Evolutionary conservation across 352 stramenopile species (phyloP).

Genomic region (Globisporangium nodosum): DNA sequence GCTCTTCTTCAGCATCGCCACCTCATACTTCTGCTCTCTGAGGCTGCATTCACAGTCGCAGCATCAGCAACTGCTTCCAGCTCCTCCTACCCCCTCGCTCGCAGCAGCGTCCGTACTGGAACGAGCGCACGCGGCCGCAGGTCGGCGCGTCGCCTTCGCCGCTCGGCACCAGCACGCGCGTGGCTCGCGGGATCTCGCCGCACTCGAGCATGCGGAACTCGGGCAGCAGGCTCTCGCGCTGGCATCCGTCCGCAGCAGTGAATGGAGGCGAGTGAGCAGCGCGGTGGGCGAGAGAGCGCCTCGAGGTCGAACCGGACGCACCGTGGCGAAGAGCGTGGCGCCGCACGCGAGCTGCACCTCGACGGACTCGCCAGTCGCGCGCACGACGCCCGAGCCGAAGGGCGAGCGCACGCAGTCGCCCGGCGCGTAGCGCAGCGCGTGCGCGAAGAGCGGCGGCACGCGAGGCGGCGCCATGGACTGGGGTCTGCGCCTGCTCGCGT

Average conservation of each 20-base stretch:
- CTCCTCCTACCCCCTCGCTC: no score
- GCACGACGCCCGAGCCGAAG: conserved; percentile 54
- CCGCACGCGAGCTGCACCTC: conserved; percentile 43
- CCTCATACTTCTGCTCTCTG: conserved; percentile 17
- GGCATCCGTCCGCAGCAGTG: neutral
- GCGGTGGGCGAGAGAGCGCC: neutral
- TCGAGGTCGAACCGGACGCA: conserved; percentile 11
- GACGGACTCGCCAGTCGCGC: conserved; percentile 45
- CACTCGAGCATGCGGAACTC: conserved; percentile 67
- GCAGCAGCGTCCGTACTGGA: conserved; percentile 18
- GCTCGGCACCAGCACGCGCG: conserved; percentile 28
- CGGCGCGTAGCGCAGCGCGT: conserved; percentile 52
- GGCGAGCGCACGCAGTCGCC: conserved; percentile 65
- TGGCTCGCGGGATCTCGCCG: conserved; percentile 54
- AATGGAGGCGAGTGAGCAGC: neutral
- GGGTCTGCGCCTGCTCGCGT: no score
- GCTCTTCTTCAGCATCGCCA: conserved; percentile 1
- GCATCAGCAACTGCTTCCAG: no score
- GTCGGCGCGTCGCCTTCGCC: neutral
- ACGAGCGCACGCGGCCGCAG: conserved; percentile 24
- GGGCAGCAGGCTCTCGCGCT: conserved; percentile 52
- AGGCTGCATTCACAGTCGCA: conserved; percentile 7
- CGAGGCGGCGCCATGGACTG: neutral
- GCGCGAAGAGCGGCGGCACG: conserved; percentile 65
- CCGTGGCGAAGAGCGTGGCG: conserved; percentile 50